Evolutionary conservation across 2,329 filamentous ascomycete species (phyloP), one percentile per base, ranked within the genome.

Genomic region (Pseudogymnoascus sp.): DNA sequence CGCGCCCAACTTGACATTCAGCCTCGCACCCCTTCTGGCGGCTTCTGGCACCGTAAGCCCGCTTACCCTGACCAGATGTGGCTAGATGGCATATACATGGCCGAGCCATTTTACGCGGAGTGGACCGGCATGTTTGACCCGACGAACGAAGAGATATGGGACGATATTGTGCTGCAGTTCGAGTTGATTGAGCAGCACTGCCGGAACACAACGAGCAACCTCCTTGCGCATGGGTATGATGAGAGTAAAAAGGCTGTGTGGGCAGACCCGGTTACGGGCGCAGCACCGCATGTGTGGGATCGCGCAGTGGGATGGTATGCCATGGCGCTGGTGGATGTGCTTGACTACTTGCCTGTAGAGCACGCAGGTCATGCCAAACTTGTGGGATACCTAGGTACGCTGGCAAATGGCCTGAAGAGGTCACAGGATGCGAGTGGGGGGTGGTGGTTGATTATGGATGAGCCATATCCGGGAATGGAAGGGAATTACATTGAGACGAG

Each of bases 1-100:
- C 74, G 79, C 7, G 65, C 71, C 13, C 78, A 80, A 64, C 68
- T 84, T 5, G 71, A 82, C 64, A 70, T 74, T 35, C 79, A 81
- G 63, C 79, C 79, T 4, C 74, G 81, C 12, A 84, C 78, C 0
- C 69, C 77, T 0, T 69, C 74, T 0, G 81, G 81, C 7, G 82
- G 81, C 0, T 81, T 84, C 73, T 84, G 80, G 80, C 81, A 84
- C 65, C 73, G 78, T 0, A 69, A 74, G 13, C 72, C 78, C 33
- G 71, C 73, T 1, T 82, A 81, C 64, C 74, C 74, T 15, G 76
- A 82, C 64, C 79, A 84, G 67, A 82, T 83, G 81, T 83, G 82
- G 81, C 74, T 84, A 0, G 80, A 83, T 65, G 82, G 82, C 1
- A 79, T 80, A 21, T 82, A 75, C 70, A 81, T 81, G 79, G 76